Evolutionary conservation across 768 basidiomycete genomes (phyloP).

Genomic region (Antrodiella citrinella): DNA sequence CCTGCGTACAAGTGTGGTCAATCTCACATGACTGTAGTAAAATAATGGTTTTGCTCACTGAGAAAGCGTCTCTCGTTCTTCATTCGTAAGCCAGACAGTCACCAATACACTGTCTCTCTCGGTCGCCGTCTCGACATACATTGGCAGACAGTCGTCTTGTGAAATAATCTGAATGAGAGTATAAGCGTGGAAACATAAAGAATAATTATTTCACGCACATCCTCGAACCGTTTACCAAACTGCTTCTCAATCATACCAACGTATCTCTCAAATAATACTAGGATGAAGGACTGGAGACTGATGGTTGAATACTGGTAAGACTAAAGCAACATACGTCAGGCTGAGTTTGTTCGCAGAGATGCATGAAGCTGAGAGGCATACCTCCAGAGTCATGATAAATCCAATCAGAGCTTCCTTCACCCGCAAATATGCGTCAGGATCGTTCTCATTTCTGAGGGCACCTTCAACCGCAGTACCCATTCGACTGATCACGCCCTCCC

Average conservation of each 20-base stretch:
- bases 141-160: conserved; percentile 84
- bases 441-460: conserved; percentile 65
- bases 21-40: neutral
- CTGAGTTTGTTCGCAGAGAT: neutral
- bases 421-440: conserved; percentile 72
- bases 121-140: conserved; percentile 54
- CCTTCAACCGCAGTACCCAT: conserved; percentile 66
- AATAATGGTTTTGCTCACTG: conserved; percentile 30
- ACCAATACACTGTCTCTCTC: conserved; percentile 73
- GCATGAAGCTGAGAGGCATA: too few relatives aligned
- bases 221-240: conserved; percentile 75
- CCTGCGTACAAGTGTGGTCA: conserved; percentile 29
- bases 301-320: conserved; percentile 80
- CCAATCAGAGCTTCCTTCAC: conserved; percentile 79
- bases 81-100: conserved; percentile 73
- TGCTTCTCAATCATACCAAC: conserved; percentile 72
- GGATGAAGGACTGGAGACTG: conserved; percentile 75
- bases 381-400: conserved; percentile 92
- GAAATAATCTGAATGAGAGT: conserved; percentile 57
- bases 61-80: conserved; percentile 51
- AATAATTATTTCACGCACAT: conserved; percentile 36
- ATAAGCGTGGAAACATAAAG: neutral
- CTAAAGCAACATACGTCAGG: conserved; percentile 33
- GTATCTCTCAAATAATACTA: conserved; percentile 89
- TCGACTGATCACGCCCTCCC: conserved; percentile 77